A percentile compares a stretch with the other conserved stretches of the same genome.
phyloP scores from a whole-genome alignment of 495 filamentous ascomycete species.

The Aspergillus asperescens region DNA sequence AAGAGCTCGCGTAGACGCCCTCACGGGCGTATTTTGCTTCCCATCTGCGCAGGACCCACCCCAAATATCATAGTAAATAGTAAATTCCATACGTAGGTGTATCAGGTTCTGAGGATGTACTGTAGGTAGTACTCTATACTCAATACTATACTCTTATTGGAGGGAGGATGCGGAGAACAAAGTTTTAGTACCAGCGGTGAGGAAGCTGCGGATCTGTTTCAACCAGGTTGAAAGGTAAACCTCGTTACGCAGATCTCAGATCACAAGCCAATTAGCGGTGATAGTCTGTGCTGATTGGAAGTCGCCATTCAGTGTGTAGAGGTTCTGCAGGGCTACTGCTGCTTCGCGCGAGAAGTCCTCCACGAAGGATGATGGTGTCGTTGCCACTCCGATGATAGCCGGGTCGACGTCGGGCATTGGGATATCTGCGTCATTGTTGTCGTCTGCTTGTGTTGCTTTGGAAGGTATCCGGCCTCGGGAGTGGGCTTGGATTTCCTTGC shows the following conservation, averaged over 20 bases:
- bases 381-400: slow-evolving; percentile 6
- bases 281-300: slow-evolving; percentile 48
- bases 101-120: too few species aligned
- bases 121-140: too few species aligned
- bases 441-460: neutral
- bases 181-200: too few species aligned
- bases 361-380: slow-evolving; percentile 21
- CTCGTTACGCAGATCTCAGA: slow-evolving; percentile 9
- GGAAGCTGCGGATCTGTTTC: too few species aligned
- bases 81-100: too few species aligned
- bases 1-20: too few species aligned
- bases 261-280: slow-evolving; percentile 46
- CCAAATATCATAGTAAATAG: too few species aligned
- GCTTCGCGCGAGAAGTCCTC: slow-evolving; percentile 70
- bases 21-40: too few species aligned
- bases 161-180: too few species aligned
- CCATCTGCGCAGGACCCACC: too few species aligned
- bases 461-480: neutral
- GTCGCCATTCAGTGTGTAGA: slow-evolving; percentile 62
- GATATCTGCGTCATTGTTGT: slow-evolving; percentile 3
- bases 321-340: slow-evolving; percentile 66
- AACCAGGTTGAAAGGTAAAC: too few species aligned
- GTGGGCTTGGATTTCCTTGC: slow-evolving; percentile 35
- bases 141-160: too few species aligned
- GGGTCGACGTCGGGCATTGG: slow-evolving; percentile 7